phyloP scores from a whole-genome alignment of 345 rosid genomes.

The Dipteronia sinensis region DNA sequence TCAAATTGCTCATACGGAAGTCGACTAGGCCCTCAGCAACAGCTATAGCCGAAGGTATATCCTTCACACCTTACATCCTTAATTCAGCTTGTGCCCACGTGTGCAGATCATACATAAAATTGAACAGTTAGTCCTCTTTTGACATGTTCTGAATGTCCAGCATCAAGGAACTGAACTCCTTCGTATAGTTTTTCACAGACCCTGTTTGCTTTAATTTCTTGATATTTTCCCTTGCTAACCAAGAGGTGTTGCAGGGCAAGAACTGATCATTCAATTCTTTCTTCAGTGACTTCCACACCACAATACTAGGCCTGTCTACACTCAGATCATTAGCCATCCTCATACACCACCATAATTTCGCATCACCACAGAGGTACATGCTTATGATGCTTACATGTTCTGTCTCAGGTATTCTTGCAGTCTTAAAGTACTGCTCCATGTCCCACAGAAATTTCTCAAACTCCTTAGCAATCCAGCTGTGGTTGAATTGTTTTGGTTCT shows the following conservation, averaged over 20 bases:
- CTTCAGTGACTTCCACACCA: not conserved
- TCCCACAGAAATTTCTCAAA: too few relatives aligned
- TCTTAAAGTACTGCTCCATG: too few relatives aligned
- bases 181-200: not conserved
- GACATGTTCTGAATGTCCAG: not conserved
- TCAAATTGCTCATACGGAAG: not conserved
- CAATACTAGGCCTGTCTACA: not conserved
- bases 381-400: too few relatives aligned
- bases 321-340: too few relatives aligned
- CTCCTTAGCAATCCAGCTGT: too few relatives aligned
- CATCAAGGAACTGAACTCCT: not conserved
- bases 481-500: too few relatives aligned
- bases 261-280: not conserved
- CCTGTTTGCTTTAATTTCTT: not conserved
- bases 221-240: not conserved
- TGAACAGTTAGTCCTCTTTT: not conserved
- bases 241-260: not conserved
- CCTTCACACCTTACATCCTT: not conserved
- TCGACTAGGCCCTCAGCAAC: too few relatives aligned
- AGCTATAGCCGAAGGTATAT: not conserved
- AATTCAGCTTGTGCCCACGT: too few relatives aligned
- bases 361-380: too few relatives aligned
- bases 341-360: too few relatives aligned
- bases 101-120: not conserved
- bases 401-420: too few relatives aligned